A percentile compares a stretch with the other conserved stretches of the same genome.
Evolutionary conservation across 208 protist species (phyloP).

Genomic region (Trichomonas vaginalis): DNA sequence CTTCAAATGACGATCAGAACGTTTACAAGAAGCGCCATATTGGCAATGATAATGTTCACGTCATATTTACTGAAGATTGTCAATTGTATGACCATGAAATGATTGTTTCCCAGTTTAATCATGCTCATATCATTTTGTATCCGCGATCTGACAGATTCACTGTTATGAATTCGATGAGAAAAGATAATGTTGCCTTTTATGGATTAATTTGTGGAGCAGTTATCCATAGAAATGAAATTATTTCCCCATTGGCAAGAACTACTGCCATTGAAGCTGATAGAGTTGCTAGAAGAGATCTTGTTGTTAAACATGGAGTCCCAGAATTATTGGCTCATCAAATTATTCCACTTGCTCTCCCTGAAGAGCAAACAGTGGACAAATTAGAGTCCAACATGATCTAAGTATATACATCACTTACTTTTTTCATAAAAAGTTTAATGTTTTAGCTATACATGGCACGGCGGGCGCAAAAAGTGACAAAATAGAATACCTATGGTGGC

Average conservation of each 20-base stretch:
- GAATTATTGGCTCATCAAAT: too few relatives aligned
- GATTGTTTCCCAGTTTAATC: slow-evolving; percentile 56
- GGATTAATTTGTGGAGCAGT: slow-evolving; percentile 49
- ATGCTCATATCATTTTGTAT: slow-evolving; percentile 59
- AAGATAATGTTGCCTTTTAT: slow-evolving; percentile 39
- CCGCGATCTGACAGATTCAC: slow-evolving; percentile 50
- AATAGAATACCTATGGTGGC: too few relatives aligned
- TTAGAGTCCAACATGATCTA: too few relatives aligned
- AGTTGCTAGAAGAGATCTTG: too few relatives aligned
- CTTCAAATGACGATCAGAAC: background rate
- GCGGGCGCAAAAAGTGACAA: too few relatives aligned
- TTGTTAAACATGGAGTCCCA: too few relatives aligned
- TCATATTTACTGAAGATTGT: slow-evolving; percentile 54
- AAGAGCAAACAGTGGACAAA: too few relatives aligned
- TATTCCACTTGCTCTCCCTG: too few relatives aligned
- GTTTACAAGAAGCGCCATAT: slow-evolving; percentile 47
- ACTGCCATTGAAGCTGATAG: slow-evolving; percentile 40
- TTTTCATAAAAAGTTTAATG: too few relatives aligned
- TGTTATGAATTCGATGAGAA: slow-evolving; percentile 38
- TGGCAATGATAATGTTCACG: slow-evolving; percentile 61
- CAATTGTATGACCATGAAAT: slow-evolving; percentile 47
- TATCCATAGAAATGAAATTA: slow-evolving; percentile 40
- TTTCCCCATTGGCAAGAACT: slow-evolving; percentile 45
- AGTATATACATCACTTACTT: too few relatives aligned
- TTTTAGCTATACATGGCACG: too few relatives aligned